phyloP scores from a whole-genome alignment of 2,329 filamentous ascomycete species.

The Byssochlamys sp. region DNA sequence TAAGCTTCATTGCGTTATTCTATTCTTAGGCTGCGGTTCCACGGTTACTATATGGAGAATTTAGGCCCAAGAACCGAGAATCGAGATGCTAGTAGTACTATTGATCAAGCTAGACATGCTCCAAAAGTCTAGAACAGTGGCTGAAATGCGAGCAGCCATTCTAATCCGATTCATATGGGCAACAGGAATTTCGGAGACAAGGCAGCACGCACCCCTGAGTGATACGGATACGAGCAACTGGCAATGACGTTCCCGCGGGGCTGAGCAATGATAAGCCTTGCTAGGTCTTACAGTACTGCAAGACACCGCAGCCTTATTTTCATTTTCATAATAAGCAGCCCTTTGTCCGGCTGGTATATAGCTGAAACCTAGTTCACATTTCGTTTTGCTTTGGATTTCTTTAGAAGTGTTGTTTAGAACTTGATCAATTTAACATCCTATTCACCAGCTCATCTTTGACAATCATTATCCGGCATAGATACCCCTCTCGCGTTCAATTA shows the following conservation, averaged over 20 bases:
- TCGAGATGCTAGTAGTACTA: neutral
- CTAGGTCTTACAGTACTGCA: neutral
- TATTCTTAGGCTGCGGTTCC: neutral
- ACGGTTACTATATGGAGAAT: neutral
- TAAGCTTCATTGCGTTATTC: neutral
- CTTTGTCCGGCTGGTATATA: neutral
- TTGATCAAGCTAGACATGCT: neutral
- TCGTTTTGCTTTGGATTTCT: too few species aligned
- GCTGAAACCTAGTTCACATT: too few species aligned
- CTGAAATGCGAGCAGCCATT: neutral
- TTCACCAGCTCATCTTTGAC: too few species aligned
- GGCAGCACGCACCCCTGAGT: neutral
- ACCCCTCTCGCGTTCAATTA: neutral
- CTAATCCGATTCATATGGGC: neutral
- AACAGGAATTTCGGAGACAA: neutral
- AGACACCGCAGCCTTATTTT: neutral
- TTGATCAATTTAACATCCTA: too few species aligned
- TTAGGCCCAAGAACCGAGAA: neutral
- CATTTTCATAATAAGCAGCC: neutral
- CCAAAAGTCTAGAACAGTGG: neutral
- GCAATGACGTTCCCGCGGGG: neutral
- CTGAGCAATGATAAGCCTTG: neutral
- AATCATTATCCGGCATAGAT: too few species aligned
- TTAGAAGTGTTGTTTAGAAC: too few species aligned
- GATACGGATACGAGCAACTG: neutral